A percentile compares a stretch with the other conserved stretches of the same genome.
These are phyloP conservation scores for Ganoderma lingzhi DNA, from an alignment of 1,284 basidiomycete species.

Conservation along the genomic window DNA sequence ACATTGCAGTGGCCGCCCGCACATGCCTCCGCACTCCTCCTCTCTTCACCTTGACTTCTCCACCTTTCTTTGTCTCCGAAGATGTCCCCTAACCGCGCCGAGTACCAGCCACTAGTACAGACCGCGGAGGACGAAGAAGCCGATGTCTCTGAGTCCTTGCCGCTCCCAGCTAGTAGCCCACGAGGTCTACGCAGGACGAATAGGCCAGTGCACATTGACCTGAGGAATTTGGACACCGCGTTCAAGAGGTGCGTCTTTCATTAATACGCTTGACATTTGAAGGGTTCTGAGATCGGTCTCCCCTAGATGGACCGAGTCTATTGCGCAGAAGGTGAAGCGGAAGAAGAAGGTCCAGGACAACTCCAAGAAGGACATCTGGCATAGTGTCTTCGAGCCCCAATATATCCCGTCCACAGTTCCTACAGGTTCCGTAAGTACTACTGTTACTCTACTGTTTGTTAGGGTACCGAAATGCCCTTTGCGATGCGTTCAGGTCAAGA, in stretches of 20 bases:
- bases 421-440: constrained; percentile 12
- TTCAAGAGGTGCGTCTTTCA: constrained; percentile 69
- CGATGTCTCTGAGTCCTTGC: constrained; percentile 53
- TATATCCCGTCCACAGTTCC: constrained; percentile 41
- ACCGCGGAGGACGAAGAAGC: constrained; percentile 57
- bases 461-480: background rate
- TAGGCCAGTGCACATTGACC: constrained; percentile 73
- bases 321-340: constrained; percentile 82
- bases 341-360: constrained; percentile 77
- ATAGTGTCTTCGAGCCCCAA: constrained; percentile 78
- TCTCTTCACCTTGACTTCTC: constrained; percentile 5
- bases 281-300: constrained; percentile 3
- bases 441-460: background rate
- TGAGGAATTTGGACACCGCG: constrained; percentile 79
- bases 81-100: constrained; percentile 59
- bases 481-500: constrained; percentile 60
- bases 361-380: constrained; percentile 75
- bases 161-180: constrained; percentile 33
- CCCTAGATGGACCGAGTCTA: constrained; percentile 84
- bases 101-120: constrained; percentile 75
- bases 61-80: constrained; percentile 12
- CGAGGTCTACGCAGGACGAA: constrained; percentile 55
- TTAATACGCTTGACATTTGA: background rate
- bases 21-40: constrained; percentile 3
- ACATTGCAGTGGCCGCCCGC: constrained; percentile 22